Evolutionary conservation across 1,284 basidiomycete genomes (phyloP).

Genomic region (Puccinia sorghi): DNA sequence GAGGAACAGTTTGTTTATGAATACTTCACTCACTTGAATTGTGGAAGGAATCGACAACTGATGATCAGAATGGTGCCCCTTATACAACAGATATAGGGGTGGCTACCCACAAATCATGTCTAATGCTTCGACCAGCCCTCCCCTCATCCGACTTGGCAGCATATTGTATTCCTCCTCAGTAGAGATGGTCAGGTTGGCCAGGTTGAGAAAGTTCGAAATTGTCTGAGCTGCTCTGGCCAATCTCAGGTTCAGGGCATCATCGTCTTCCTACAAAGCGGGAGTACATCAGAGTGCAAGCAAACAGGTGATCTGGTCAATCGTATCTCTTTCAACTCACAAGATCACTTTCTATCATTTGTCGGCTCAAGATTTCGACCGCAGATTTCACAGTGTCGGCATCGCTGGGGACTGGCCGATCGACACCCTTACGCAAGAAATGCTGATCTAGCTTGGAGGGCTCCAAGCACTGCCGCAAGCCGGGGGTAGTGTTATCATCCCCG

Average conservation of each 20-base stretch:
- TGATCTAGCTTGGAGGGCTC: constrained; percentile 11
- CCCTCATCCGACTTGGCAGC: constrained; percentile 10
- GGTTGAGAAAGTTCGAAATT: constrained; percentile 9
- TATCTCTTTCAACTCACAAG: not conserved
- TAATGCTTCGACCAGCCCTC: constrained; percentile 9
- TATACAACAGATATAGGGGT: not conserved
- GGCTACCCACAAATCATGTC: constrained; percentile 12
- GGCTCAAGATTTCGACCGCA: constrained; percentile 15
- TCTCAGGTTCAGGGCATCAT: not conserved
- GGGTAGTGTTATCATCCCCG: not conserved
- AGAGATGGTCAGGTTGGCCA: not conserved
- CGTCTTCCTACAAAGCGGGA: not conserved
- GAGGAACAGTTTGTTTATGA: constrained; percentile 25
- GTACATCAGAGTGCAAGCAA: not conserved
- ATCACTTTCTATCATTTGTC: not conserved
- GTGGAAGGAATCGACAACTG: not conserved
- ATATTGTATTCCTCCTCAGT: constrained; percentile 7
- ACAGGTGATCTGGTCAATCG: not conserved
- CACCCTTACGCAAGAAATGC: constrained; percentile 4
- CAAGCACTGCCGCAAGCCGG: not conserved
- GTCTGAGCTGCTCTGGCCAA: constrained; percentile 7
- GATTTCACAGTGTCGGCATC: not conserved
- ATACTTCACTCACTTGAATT: constrained; percentile 24
- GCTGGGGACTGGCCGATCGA: not conserved
- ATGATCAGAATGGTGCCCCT: constrained; percentile 1